phyloP scores from a whole-genome alignment of 1,284 basidiomycete genomes.

The Naganishia liquefaciens region DNA sequence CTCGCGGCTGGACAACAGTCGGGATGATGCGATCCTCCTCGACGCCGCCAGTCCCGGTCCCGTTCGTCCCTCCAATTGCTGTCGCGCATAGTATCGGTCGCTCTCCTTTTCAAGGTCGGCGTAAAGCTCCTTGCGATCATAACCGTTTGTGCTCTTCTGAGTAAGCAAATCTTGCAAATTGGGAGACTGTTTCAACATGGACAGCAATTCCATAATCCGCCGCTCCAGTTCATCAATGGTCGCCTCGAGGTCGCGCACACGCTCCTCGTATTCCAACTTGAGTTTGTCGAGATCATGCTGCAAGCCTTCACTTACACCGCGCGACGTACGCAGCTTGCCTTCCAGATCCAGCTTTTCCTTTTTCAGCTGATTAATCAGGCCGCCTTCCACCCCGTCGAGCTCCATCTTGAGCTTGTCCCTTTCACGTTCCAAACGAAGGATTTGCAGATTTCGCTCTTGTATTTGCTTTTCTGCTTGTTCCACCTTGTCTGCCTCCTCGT shows the following conservation, averaged over 20 bases:
- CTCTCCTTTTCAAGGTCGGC: slow-evolving; percentile 26
- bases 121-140: slow-evolving; percentile 21
- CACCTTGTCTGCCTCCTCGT: slow-evolving; percentile 86
- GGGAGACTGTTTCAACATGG: slow-evolving; percentile 22
- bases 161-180: slow-evolving; percentile 15
- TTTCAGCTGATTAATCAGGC: slow-evolving; percentile 25
- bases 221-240: slow-evolving; percentile 24
- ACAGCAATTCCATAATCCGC: slow-evolving; percentile 15
- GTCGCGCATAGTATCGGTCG: slow-evolving; percentile 16
- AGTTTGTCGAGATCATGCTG: slow-evolving; percentile 27
- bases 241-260: slow-evolving; percentile 19
- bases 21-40: slow-evolving; percentile 11
- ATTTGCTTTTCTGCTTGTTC: slow-evolving; percentile 79
- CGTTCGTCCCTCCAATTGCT: slow-evolving; percentile 19
- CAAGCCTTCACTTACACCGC: slow-evolving; percentile 19
- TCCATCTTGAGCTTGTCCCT: slow-evolving; percentile 51
- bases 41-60: slow-evolving; percentile 13
- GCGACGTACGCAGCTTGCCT: slow-evolving; percentile 19
- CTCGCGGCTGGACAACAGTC: slow-evolving; percentile 23
- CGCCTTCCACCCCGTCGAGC: slow-evolving; percentile 37
- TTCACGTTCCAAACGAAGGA: slow-evolving; percentile 69
- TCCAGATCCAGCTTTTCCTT: slow-evolving; percentile 25
- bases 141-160: slow-evolving; percentile 17
- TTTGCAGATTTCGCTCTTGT: slow-evolving; percentile 65
- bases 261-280: slow-evolving; percentile 20